Evolutionary conservation across 768 basidiomycete species (phyloP).

Genomic region (Tulasnella sp.): DNA sequence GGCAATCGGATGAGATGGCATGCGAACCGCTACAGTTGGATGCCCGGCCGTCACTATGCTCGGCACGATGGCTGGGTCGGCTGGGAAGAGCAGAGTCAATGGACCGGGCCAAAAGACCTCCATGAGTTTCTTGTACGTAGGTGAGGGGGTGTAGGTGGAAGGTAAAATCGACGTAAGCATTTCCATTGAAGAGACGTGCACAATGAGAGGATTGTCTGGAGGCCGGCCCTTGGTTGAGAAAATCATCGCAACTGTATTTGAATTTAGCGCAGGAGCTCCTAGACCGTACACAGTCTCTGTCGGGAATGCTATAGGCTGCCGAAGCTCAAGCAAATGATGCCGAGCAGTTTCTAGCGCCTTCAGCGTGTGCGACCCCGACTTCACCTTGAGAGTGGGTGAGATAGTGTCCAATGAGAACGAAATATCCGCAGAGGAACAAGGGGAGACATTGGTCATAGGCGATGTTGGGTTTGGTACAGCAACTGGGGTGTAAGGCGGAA

Average conservation of each 20-base stretch:
- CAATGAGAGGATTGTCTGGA: conserved; percentile 91
- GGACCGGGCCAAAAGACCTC: conserved; percentile 90
- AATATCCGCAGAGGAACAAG: no score
- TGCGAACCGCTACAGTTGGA: conserved; percentile 73
- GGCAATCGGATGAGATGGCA: conserved; percentile 91
- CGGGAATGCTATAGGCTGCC: conserved; percentile 67
- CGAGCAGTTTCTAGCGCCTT: conserved; percentile 5
- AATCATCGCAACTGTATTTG: conserved; percentile 43
- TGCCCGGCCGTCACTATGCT: conserved; percentile 67
- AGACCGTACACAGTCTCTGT: conserved; percentile 98
- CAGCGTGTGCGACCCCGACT: conserved; percentile 38
- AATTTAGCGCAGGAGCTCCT: conserved; percentile 66
- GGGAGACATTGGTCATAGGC: no score
- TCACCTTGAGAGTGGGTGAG: no score
- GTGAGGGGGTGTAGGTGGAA: conserved; percentile 43
- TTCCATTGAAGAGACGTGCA: conserved; percentile 73
- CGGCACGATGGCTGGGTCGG: conserved; percentile 47
- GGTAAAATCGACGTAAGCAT: conserved; percentile 78
- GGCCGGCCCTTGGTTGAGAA: conserved; percentile 87
- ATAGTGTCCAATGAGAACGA: no score
- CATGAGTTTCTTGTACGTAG: conserved; percentile 60
- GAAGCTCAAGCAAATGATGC: conserved; percentile 36
- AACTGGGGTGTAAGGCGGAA: no score
- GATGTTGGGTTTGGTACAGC: no score
- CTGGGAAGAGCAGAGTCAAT: conserved; percentile 81